These are phyloP conservation scores for Fremontodendron californicum DNA, from an alignment of 345 rosid species.

Conservation along the genomic window DNA sequence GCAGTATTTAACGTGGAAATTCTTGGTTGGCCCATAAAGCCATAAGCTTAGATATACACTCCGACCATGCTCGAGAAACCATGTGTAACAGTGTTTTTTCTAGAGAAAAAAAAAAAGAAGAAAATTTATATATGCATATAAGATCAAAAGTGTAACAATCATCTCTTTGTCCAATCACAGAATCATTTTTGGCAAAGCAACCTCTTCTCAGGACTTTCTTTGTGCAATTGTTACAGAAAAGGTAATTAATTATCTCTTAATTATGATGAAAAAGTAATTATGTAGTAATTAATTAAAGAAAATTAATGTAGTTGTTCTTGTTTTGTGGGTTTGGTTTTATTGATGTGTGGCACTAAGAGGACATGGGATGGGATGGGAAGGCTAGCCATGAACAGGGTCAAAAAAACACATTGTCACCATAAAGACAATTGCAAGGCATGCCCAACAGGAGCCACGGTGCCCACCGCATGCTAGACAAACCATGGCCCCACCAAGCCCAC, in stretches of 20 bases:
- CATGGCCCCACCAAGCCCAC: slow-evolving; percentile 24
- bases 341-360: not conserved
- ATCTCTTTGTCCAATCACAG: too few relatives aligned
- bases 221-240: too few relatives aligned
- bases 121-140: not conserved
- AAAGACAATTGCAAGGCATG: slow-evolving; percentile 28
- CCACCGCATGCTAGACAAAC: slow-evolving; percentile 41
- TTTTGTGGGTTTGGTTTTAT: not conserved
- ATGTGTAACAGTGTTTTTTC: not conserved
- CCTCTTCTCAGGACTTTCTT: too few relatives aligned
- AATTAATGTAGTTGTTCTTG: not conserved
- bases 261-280: not conserved
- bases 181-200: too few relatives aligned
- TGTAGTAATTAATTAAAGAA: not conserved
- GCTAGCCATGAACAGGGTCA: not conserved
- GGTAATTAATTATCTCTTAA: slow-evolving; percentile 1
- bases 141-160: not conserved
- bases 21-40: slow-evolving; percentile 21
- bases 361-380: not conserved
- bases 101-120: not conserved
- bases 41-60: not conserved
- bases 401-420: not conserved
- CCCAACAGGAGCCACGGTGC: slow-evolving; percentile 33
- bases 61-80: not conserved
- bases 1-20: slow-evolving; percentile 11